Percentiles rank a stretch among this genome's conserved stretches.
phyloP scores from a whole-genome alignment of 2,329 filamentous ascomycete genomes.

The Colletotrichum musae region DNA sequence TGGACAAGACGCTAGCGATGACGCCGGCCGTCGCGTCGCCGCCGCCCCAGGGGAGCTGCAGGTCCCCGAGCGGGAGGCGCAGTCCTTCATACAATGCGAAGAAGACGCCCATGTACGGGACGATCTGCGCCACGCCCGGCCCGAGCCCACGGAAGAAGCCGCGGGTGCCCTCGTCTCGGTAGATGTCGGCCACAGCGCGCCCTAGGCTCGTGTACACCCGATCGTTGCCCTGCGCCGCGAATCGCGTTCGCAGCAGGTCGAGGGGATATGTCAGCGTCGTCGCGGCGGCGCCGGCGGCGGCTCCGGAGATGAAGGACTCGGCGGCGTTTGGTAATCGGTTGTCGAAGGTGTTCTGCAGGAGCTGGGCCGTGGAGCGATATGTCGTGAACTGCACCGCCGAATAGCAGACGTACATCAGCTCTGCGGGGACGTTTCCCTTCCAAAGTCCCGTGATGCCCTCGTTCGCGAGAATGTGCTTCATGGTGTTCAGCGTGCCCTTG shows the following conservation, averaged over 20 bases:
- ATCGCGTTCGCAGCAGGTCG: conserved; percentile 92
- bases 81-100: conserved; percentile 90
- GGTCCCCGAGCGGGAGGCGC: conserved; percentile 68
- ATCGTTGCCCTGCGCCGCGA: conserved; percentile 91
- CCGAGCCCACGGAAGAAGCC: conserved; percentile 93
- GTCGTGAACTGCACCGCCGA: conserved; percentile 90
- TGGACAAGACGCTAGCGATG: conserved; percentile 83
- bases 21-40: conserved; percentile 89
- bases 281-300: conserved; percentile 83
- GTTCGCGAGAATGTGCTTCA: conserved; percentile 81
- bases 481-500: conserved; percentile 82
- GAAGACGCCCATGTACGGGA: conserved; percentile 98
- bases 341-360: conserved; percentile 67
- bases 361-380: conserved; percentile 82
- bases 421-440: conserved; percentile 98
- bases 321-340: conserved; percentile 72
- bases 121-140: conserved; percentile 87
- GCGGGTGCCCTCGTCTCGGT: conserved; percentile 77
- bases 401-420: conserved; percentile 94
- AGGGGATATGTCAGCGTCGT: conserved; percentile 92
- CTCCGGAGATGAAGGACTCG: conserved; percentile 88
- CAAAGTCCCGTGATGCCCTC: conserved; percentile 91
- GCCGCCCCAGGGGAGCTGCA: conserved; percentile 78
- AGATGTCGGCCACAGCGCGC: conserved; percentile 80
- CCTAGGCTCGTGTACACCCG: conserved; percentile 83